Evolutionary conservation across 208 protist species (phyloP), one percentile per base, ranked within the genome.

Genomic region (Wallacemonas rigidus): DNA sequence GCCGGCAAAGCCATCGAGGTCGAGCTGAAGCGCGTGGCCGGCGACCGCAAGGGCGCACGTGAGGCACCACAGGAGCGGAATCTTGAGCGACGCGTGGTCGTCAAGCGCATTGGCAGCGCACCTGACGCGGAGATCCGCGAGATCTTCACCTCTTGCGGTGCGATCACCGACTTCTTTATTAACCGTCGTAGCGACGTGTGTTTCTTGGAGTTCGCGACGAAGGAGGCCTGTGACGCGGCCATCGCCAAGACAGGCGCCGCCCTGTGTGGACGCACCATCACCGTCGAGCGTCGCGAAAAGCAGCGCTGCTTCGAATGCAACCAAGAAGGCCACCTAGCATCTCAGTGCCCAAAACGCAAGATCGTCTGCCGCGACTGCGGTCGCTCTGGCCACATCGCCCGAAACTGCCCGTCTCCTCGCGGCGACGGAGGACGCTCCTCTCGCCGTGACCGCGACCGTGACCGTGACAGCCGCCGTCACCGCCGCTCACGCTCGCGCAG

Each of bases 221-320:
- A 76, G 56, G 78, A 71, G 67, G 60, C 69, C 12, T 75, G 75
- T 48, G 60, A 68, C 2, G 72, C 72, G 17, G 91, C 91, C 12
- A 48, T 96, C 7, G 72, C 63, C n/a, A 71, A 82, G 62, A 74
- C 71, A 9, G 91, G 87, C 5, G 40, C 62, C 38, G 76, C 82
- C 63, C 45, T 91, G 38, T 58, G 71, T 41, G 90, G 86, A 12
- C 61, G 14, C 54, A 41, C 39, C 40, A 44, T 89, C 2, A n/a
- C 74, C 39, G 69, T 92, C 0, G 85, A 90, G 83, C 67, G 56
- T 1, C 84, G 85, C 39, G 67, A 83, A 71, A 55, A 67, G n/a
- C 81, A 87, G 71, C 41, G 71, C 26, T 94, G 89, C 79, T 89
- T 83, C 56, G 79, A 82, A 38, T 94, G 89, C 72, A 86, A 90